Evolutionary conservation across 345 rosid genomes (phyloP).

Genomic region (Lepidium didymum): DNA sequence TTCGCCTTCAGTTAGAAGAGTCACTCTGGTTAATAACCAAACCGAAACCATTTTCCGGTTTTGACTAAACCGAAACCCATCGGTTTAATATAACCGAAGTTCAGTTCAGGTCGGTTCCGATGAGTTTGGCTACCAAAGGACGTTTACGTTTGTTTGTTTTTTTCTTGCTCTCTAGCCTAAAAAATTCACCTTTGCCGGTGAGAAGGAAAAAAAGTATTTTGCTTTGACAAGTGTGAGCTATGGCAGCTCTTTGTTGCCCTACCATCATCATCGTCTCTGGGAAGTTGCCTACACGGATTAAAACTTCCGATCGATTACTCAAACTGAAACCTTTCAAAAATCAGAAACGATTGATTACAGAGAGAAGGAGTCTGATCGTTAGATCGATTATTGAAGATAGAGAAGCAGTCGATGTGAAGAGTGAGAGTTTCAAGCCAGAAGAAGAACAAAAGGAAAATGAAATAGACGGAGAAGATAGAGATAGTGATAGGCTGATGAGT

Average conservation of each 20-base stretch:
- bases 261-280: background rate
- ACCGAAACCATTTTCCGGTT: no score
- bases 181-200: slow-evolving; percentile 2
- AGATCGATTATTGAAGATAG: slow-evolving; percentile 50
- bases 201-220: background rate
- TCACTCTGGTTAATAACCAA: background rate
- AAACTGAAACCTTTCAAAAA: slow-evolving; percentile 1
- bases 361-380: slow-evolving; percentile 33
- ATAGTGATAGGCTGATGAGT: slow-evolving; percentile 35
- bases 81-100: background rate
- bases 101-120: background rate
- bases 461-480: slow-evolving; percentile 7
- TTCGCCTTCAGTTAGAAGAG: background rate
- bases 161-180: background rate
- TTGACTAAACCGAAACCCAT: background rate
- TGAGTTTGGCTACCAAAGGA: background rate
- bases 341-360: slow-evolving; percentile 3
- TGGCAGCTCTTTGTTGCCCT: slow-evolving; percentile 18
- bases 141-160: background rate
- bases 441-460: slow-evolving; percentile 1
- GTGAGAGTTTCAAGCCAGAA: slow-evolving; percentile 12
- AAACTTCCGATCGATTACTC: background rate
- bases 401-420: slow-evolving; percentile 34
- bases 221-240: background rate
- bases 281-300: slow-evolving; percentile 5